These are phyloP conservation scores for Aaosphaeria arxii DNA, from an alignment of 2,329 filamentous ascomycete genomes.

Conservation along the genomic window DNA sequence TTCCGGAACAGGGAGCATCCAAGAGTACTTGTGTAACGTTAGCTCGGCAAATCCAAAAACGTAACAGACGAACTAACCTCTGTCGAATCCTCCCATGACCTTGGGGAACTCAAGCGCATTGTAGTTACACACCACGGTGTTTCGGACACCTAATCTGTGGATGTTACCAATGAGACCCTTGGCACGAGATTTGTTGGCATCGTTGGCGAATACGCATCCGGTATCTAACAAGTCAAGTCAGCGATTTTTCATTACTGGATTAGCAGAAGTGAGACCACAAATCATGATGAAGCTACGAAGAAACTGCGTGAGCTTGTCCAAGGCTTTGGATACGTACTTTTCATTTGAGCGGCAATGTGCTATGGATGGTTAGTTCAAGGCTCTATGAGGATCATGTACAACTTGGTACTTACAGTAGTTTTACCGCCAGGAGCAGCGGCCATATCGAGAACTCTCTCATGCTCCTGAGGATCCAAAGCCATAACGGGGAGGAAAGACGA, in stretches of 20 bases:
- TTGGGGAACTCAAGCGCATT: slow-evolving; percentile 91
- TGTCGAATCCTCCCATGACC: slow-evolving; percentile 93
- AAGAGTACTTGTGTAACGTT: slow-evolving; percentile 61
- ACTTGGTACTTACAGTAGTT: slow-evolving; percentile 56
- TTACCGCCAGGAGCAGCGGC: slow-evolving; percentile 94
- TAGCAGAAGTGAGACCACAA: no score
- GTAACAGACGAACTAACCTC: slow-evolving; percentile 30
- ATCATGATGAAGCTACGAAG: no score
- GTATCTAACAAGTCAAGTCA: slow-evolving; percentile 53
- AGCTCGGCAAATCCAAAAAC: no score
- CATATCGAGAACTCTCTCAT: slow-evolving; percentile 91
- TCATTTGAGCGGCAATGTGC: slow-evolving; percentile 94
- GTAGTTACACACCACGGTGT: slow-evolving; percentile 93
- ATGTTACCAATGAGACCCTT: slow-evolving; percentile 97
- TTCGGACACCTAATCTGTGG: slow-evolving; percentile 88
- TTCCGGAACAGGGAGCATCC: slow-evolving; percentile 93
- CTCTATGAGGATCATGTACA: no score
- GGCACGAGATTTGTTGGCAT: slow-evolving; percentile 86
- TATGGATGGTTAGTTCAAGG: no score
- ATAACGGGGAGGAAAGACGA: slow-evolving; percentile 97
- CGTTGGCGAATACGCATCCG: slow-evolving; percentile 92
- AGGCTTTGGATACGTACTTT: slow-evolving; percentile 45
- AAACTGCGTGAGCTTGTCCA: no score
- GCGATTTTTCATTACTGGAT: no score
- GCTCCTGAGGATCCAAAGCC: slow-evolving; percentile 90